Evolutionary conservation across 768 basidiomycete species (phyloP).

Genomic region (Leccinum uliginosum): DNA sequence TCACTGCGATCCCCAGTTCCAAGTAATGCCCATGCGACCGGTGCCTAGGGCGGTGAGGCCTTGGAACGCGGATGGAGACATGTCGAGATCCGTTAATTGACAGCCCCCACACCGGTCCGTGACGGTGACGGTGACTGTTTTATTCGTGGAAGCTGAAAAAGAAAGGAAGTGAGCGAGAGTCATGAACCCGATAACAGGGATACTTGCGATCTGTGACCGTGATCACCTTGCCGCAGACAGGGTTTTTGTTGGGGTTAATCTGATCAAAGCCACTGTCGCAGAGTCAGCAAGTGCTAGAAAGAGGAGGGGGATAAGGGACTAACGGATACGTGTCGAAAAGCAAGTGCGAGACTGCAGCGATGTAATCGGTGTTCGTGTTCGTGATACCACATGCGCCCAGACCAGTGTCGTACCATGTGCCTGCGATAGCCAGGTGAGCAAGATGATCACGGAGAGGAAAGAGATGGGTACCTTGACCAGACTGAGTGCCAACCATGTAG

Average conservation of each 20-base stretch:
- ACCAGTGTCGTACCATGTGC: constrained; percentile 32
- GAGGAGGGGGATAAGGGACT: constrained; percentile 5
- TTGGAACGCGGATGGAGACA: constrained; percentile 57
- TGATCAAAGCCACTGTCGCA: constrained; percentile 47
- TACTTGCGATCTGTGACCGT: constrained; percentile 41
- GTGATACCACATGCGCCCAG: constrained; percentile 40
- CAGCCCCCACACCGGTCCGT: constrained; percentile 66
- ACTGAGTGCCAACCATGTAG: constrained; percentile 45
- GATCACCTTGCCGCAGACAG: constrained; percentile 56
- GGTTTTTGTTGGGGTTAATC: constrained; percentile 70
- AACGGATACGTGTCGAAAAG: constrained; percentile 36
- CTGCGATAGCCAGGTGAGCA: constrained; percentile 14
- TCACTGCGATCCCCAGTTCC: constrained; percentile 38
- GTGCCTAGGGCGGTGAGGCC: constrained; percentile 37
- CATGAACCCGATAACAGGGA: background rate
- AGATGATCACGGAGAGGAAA: background rate
- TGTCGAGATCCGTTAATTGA: constrained; percentile 48
- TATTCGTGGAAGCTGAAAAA: constrained; percentile 34
- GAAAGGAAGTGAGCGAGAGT: constrained; percentile 8
- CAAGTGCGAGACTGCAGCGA: constrained; percentile 33
- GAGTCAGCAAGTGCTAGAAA: background rate
- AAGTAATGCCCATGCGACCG: constrained; percentile 54
- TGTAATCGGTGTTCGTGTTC: constrained; percentile 26
- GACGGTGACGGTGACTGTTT: constrained; percentile 43
- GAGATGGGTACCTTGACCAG: constrained; percentile 40